A percentile compares a stretch with the other conserved stretches of the same genome.
These are phyloP conservation scores for Ophiostoma perfectum DNA, from an alignment of 2,329 filamentous ascomycete species.

Conservation along the genomic window DNA sequence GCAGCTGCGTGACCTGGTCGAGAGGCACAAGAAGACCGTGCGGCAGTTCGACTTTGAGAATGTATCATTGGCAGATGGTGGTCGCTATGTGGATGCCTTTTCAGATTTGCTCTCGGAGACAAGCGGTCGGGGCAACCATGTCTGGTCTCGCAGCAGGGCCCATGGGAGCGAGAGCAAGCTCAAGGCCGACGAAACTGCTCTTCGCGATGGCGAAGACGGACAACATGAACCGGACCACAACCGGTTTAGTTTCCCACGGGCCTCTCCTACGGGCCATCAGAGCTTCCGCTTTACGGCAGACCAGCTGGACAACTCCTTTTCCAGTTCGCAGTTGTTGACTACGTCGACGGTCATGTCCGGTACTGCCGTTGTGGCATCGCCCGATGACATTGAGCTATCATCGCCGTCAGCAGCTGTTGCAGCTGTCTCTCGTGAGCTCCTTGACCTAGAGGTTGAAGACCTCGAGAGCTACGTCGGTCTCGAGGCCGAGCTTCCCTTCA, in stretches of 20 bases:
- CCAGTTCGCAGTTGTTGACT: constrained; percentile 23
- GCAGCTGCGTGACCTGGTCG: constrained; percentile 66
- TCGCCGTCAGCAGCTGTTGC: constrained; percentile 50
- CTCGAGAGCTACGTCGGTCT: constrained; percentile 33
- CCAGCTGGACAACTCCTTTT: constrained; percentile 15
- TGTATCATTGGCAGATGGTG: constrained; percentile 60
- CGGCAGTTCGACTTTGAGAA: constrained; percentile 77
- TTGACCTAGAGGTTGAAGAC: constrained; percentile 38
- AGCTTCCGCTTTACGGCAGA: constrained; percentile 29
- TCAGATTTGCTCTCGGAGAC: constrained; percentile 56
- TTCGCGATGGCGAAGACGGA: neutral
- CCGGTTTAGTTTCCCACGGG: neutral
- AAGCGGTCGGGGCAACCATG: constrained; percentile 37
- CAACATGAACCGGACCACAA: no score
- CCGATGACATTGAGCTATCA: constrained; percentile 38
- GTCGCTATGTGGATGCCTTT: constrained; percentile 79
- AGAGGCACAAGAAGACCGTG: constrained; percentile 60
- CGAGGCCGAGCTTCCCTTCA: constrained; percentile 14
- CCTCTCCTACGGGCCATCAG: constrained; percentile 15
- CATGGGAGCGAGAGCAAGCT: constrained; percentile 31
- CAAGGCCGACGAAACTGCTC: neutral
- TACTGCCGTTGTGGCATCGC: constrained; percentile 17
- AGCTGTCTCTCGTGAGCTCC: constrained; percentile 48
- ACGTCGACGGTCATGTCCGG: constrained; percentile 16
- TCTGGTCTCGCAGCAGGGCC: constrained; percentile 37